Evolutionary conservation across 1,284 basidiomycete genomes (phyloP).

Genomic region (Puccinia coronata): DNA sequence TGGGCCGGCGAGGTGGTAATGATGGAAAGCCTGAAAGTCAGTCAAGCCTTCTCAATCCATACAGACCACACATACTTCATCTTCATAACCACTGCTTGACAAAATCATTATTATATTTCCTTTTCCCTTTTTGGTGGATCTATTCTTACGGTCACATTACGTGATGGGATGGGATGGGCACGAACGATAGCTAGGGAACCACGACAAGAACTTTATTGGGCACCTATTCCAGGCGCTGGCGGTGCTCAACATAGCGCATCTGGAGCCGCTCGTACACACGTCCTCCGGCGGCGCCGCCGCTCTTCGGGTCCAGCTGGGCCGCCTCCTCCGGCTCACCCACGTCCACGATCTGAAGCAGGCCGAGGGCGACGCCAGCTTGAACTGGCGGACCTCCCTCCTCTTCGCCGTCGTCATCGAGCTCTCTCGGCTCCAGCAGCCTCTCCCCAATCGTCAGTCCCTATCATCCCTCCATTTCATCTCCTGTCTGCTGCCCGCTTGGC

Average conservation of each 20-base stretch:
- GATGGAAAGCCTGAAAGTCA: constrained; percentile 43
- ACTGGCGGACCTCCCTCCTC: constrained; percentile 23
- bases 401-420: constrained; percentile 16
- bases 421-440: background rate
- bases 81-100: background rate
- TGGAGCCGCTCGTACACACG: background rate
- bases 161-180: background rate
- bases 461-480: no score
- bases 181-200: constrained; percentile 34
- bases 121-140: background rate
- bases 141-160: background rate
- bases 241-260: background rate
- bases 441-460: background rate
- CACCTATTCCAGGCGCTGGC: constrained; percentile 13
- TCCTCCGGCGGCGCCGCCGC: background rate
- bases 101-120: background rate
- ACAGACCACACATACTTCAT: background rate
- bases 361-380: background rate
- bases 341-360: constrained; percentile 37
- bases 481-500: no score
- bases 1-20: constrained; percentile 34
- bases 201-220: constrained; percentile 31
- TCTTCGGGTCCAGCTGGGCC: constrained; percentile 12
- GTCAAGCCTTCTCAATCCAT: background rate
- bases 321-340: background rate